Evolutionary conservation across 345 rosid species (phyloP), one percentile per base, ranked within the genome.

Genomic region (Euphorbia peplus): DNA sequence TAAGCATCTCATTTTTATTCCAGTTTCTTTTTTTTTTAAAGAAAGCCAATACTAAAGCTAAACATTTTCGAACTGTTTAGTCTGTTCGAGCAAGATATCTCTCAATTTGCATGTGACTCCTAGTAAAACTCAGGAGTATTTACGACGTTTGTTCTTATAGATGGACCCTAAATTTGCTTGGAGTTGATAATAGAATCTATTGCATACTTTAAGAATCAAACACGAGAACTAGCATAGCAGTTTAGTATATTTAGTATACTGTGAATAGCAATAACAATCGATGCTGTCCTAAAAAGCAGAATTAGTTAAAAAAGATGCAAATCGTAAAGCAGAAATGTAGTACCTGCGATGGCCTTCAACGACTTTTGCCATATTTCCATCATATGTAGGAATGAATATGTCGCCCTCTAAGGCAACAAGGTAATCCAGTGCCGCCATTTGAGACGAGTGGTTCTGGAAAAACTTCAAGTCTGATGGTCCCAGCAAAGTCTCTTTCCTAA

Each of bases 301-400:
- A n/a, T n/a, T n/a, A n/a, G n/a, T n/a, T n/a, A n/a, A n/a, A n/a
- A n/a, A n/a, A 24, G 46, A 55, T 55, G 18, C 28, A 25, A 2
- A 29, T 5, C 11, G 6, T 11, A 19, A 19, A 25, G 44, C 44
- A 63, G 24, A 5, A 61, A 32, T 62, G 46, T 26, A 30, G 63
- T 78, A 93, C 98, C 98, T 90, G 62, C 98, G 87, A 75, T 93
- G 98, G 78, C 98, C 98, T 87, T 90, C 98, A 16, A 93, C 97
- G n/a, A 93, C 98, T 83, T 80, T 93, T 32, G 98, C 98, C 98
- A 93, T 90, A 79, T 93, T 93, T 56, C 98, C 98, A 51, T 90
- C 92, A 67, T 88, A 83, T 4, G 98, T 93, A 30, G 98, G 97
- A 73, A 93, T 84, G 73, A 93, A 93, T 76, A 88, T 85, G 72